Evolutionary conservation across 1,284 basidiomycete genomes (phyloP).

Genomic region (Sphaerobolus stellatus): DNA sequence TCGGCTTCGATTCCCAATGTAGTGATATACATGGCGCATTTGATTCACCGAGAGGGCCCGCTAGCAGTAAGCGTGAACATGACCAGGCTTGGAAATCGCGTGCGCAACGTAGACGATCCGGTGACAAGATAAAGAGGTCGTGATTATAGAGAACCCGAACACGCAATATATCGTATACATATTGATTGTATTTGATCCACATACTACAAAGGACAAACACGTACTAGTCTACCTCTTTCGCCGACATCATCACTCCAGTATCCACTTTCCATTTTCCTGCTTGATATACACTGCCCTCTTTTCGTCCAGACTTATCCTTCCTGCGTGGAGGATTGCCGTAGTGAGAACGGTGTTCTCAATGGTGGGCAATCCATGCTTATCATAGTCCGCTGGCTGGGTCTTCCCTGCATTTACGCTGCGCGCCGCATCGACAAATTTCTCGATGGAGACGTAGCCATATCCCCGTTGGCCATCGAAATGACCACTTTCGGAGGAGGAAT

Average conservation of each 20-base stretch:
- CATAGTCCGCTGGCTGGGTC: conserved; percentile 68
- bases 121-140: no score
- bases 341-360: conserved; percentile 87
- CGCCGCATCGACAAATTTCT: conserved; percentile 86
- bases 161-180: no score
- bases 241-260: not conserved
- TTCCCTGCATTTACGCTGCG: conserved; percentile 73
- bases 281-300: conserved; percentile 78
- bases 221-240: conserved; percentile 8
- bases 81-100: no score
- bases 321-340: conserved; percentile 89
- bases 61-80: no score
- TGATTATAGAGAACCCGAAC: no score
- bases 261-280: conserved; percentile 17
- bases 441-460: conserved; percentile 88
- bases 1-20: no score
- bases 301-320: conserved; percentile 85
- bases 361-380: conserved; percentile 80
- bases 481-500: conserved; percentile 86
- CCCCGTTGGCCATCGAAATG: conserved; percentile 92
- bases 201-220: conserved; percentile 8
- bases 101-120: no score
- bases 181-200: not conserved
- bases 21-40: no score
- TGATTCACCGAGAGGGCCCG: no score